Conservation (phyloP, 495 filamentous ascomycete species). For the Daldinia bambusicola region DNA sequence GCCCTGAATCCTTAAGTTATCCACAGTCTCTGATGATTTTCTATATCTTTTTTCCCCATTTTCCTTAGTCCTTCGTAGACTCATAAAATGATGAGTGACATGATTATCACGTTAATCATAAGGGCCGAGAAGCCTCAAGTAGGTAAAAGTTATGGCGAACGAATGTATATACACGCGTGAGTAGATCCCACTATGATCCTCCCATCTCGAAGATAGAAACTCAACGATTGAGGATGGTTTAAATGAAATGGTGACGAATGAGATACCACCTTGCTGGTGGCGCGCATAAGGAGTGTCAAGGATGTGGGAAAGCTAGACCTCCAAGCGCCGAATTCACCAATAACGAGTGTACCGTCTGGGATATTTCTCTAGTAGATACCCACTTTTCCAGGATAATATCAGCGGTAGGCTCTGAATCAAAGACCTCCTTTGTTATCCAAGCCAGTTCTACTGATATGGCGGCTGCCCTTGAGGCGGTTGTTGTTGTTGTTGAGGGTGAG, state of each 20-base stretch:
- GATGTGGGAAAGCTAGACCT: slow-evolving; percentile 1
- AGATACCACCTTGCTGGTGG: slow-evolving; percentile 16
- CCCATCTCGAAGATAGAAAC: not conserved
- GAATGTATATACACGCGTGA: slow-evolving; percentile 38
- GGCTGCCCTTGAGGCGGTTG: slow-evolving; percentile 51
- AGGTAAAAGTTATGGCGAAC: slow-evolving; percentile 24
- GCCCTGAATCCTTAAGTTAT: not conserved
- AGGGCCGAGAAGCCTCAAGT: slow-evolving; percentile 11
- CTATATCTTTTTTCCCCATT: not conserved
- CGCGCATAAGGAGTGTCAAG: slow-evolving; percentile 14
- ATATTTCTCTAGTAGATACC: slow-evolving; percentile 12
- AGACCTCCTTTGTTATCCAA: not conserved
- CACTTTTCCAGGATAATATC: not conserved
- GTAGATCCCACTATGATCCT: slow-evolving; percentile 5
- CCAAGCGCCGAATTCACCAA: slow-evolving; percentile 7
- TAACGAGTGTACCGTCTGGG: slow-evolving; percentile 7
- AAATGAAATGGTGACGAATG: slow-evolving; percentile 13
- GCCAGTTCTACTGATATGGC: slow-evolving; percentile 41
- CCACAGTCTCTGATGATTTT: not conserved
- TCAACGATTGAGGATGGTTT: slow-evolving; percentile 8
- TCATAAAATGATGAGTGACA: slow-evolving; percentile 36
- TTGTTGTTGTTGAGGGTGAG: slow-evolving; percentile 40
- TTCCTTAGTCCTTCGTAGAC: slow-evolving; percentile 25
- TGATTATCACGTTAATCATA: slow-evolving; percentile 19
- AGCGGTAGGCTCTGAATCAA: slow-evolving; percentile 1